Evolutionary conservation across 345 rosid species (phyloP).

Genomic region (Pistacia atlantica): DNA sequence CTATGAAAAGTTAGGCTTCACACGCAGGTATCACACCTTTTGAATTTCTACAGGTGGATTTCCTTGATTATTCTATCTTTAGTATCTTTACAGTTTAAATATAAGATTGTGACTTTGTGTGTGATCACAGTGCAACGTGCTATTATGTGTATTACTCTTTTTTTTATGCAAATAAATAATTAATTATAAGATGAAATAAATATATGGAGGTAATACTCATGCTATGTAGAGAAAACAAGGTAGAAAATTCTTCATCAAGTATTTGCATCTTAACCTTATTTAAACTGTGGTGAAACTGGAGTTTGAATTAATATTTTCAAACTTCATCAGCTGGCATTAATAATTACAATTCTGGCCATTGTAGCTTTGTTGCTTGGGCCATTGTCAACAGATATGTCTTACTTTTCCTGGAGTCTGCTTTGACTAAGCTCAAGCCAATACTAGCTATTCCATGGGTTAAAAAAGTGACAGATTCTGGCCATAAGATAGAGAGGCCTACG

Average conservation of each 20-base stretch:
- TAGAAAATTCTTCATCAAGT: background rate
- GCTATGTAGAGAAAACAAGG: background rate
- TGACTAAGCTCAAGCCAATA: background rate
- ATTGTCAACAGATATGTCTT: background rate
- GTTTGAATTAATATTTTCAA: conserved; percentile 5
- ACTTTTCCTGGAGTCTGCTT: conserved; percentile 1
- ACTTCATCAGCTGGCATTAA: background rate
- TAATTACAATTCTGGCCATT: background rate
- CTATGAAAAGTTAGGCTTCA: conserved; percentile 88
- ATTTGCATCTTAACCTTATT: conserved; percentile 8
- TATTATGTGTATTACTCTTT: background rate
- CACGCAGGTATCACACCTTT: conserved; percentile 55
- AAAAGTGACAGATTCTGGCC: background rate
- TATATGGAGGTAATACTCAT: background rate
- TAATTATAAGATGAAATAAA: background rate
- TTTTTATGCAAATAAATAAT: background rate
- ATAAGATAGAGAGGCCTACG: background rate
- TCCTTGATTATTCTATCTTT: background rate
- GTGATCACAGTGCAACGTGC: background rate
- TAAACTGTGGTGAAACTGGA: background rate
- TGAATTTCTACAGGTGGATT: background rate
- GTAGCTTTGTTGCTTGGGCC: background rate
- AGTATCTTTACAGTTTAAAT: background rate
- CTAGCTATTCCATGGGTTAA: background rate
- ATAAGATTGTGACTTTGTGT: conserved; percentile 8